A percentile compares a stretch with the other conserved stretches of the same genome.
phyloP scores from a whole-genome alignment of 2,329 filamentous ascomycete genomes.

The Verticillium tricorpus region DNA sequence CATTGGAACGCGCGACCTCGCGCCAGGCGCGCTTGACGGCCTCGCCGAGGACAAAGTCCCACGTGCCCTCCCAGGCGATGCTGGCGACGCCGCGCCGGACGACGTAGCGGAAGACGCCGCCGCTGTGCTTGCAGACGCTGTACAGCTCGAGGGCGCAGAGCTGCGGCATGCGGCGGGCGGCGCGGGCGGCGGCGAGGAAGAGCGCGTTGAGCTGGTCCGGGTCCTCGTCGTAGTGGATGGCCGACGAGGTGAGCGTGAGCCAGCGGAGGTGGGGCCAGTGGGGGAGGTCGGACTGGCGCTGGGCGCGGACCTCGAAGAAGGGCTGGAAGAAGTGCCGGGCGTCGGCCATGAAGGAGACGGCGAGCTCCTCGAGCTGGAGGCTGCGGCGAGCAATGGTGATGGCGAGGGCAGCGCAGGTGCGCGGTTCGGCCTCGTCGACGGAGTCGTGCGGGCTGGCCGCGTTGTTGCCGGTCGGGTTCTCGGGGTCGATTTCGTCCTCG shows the following conservation, averaged over 20 bases:
- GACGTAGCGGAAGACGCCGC: conserved; percentile 20
- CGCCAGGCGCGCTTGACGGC: not conserved
- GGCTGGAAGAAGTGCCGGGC: conserved; percentile 14
- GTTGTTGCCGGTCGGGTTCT: conserved; percentile 1
- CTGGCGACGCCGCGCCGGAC: conserved; percentile 1
- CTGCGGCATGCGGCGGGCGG: conserved; percentile 19
- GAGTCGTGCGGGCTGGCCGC: not conserved
- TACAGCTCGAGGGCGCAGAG: conserved; percentile 20
- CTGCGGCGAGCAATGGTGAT: conserved; percentile 10
- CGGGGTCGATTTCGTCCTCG: not conserved
- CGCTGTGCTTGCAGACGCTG: conserved; percentile 17
- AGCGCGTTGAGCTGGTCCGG: conserved; percentile 16
- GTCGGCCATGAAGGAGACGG: conserved; percentile 13
- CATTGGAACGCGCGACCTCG: not conserved
- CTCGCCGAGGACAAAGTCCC: not conserved
- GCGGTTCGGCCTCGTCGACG: conserved; percentile 1
- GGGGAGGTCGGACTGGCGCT: conserved; percentile 5
- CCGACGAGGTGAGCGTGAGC: conserved; percentile 18
- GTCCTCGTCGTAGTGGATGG: conserved; percentile 13
- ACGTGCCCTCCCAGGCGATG: not conserved
- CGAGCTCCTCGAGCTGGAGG: conserved; percentile 13
- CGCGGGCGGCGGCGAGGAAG: conserved; percentile 15
- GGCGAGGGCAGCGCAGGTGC: conserved; percentile 10
- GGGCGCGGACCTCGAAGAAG: conserved; percentile 16
- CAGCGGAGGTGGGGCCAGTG: conserved; percentile 18